Conservation (phyloP, 2,329 filamentous ascomycete genomes). For the Arachnomyces sp. region DNA sequence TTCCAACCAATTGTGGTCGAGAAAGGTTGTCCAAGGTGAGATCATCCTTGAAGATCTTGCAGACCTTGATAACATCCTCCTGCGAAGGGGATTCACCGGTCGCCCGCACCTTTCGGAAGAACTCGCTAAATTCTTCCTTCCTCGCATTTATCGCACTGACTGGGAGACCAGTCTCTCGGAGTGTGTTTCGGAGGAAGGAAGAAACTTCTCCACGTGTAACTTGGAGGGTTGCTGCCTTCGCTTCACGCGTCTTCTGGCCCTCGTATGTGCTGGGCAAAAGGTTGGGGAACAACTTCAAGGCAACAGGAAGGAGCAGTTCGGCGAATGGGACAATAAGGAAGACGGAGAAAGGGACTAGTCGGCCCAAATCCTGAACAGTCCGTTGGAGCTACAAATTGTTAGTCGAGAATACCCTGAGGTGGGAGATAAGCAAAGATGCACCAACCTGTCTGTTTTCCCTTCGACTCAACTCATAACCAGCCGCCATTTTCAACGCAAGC, state of each 20-base stretch:
- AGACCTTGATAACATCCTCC: constrained; percentile 94
- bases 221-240: constrained; percentile 72
- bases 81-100: constrained; percentile 84
- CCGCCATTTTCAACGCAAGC: constrained; percentile 92
- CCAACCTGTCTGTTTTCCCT: constrained; percentile 77
- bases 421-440: constrained; percentile 4
- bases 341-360: constrained; percentile 89
- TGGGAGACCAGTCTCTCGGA: constrained; percentile 88
- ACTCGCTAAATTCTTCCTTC: constrained; percentile 88
- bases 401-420: constrained; percentile 6
- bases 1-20: constrained; percentile 87
- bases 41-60: constrained; percentile 98
- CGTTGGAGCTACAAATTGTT: constrained; percentile 55
- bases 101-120: constrained; percentile 91
- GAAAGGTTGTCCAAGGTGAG: constrained; percentile 94
- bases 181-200: constrained; percentile 74
- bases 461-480: constrained; percentile 89
- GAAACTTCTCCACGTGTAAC: constrained; percentile 90
- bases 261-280: constrained; percentile 96
- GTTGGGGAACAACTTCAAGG: constrained; percentile 92
- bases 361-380: constrained; percentile 87
- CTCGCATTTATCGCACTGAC: constrained; percentile 75
- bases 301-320: constrained; percentile 82
- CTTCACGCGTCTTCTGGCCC: constrained; percentile 79
- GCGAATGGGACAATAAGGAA: constrained; percentile 97